phyloP scores from a whole-genome alignment of 176 grass and related monocot species.

The Lolium rigidum region DNA sequence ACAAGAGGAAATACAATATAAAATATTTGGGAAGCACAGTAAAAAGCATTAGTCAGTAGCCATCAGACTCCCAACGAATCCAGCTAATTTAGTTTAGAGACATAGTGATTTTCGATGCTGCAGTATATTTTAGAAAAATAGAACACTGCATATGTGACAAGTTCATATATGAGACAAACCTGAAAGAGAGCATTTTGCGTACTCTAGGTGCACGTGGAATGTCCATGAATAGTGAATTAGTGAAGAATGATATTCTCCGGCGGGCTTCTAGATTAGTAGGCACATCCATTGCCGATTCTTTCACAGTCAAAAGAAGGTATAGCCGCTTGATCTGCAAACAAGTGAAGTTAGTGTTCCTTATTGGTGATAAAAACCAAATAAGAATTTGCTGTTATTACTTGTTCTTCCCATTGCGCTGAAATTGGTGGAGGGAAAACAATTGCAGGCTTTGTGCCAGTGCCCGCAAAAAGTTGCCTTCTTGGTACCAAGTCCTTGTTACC shows the following conservation, averaged over 20 bases:
- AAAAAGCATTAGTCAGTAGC: conserved; percentile 10
- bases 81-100: conserved; percentile 16
- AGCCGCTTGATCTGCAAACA: conserved; percentile 81
- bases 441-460: conserved; percentile 82
- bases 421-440: conserved; percentile 79
- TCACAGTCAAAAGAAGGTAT: conserved; percentile 92
- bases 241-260: conserved; percentile 94
- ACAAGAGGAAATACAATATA: not conserved
- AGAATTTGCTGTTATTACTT: conserved; percentile 55
- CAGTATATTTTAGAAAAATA: conserved; percentile 24
- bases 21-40: not conserved
- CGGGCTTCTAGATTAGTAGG: conserved; percentile 96
- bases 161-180: conserved; percentile 56
- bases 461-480: conserved; percentile 92
- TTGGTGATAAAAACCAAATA: conserved; percentile 22
- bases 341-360: conserved; percentile 37
- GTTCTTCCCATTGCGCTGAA: conserved; percentile 93
- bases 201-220: conserved; percentile 94
- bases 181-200: conserved; percentile 98
- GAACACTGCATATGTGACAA: not conserved
- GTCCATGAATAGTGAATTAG: conserved; percentile 98
- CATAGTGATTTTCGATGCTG: not conserved
- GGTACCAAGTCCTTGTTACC: conserved; percentile 85
- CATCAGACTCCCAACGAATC: not conserved
- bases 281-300: conserved; percentile 95